Evolutionary conservation across 2,329 filamentous ascomycete genomes (phyloP).

Genomic region (Claviceps fusiformis): DNA sequence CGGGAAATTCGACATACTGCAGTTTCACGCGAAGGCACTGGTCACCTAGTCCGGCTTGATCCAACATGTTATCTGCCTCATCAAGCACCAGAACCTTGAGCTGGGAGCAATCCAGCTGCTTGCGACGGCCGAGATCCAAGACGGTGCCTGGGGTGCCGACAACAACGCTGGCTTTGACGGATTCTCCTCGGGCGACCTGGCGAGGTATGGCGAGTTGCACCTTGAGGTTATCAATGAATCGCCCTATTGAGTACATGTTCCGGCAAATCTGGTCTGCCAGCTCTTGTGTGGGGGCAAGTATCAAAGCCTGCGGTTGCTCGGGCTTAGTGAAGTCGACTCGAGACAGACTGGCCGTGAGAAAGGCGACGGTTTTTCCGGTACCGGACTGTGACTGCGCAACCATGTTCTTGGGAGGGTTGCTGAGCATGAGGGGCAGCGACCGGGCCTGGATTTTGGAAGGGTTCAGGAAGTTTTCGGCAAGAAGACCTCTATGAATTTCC

Average conservation of each 20-base stretch:
- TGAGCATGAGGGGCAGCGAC: slow-evolving; percentile 77
- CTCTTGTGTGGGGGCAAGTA: slow-evolving; percentile 86
- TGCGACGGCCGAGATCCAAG: slow-evolving; percentile 69
- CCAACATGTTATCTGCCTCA: slow-evolving; percentile 98
- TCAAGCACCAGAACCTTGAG: slow-evolving; percentile 82
- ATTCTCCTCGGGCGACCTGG: slow-evolving; percentile 51
- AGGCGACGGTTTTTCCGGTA: slow-evolving; percentile 94
- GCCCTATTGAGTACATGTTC: slow-evolving; percentile 71
- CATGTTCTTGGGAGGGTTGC: slow-evolving; percentile 80
- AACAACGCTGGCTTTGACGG: slow-evolving; percentile 63
- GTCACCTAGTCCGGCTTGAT: slow-evolving; percentile 87
- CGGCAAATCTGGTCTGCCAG: slow-evolving; percentile 86
- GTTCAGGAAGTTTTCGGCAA: slow-evolving; percentile 76
- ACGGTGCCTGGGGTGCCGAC: slow-evolving; percentile 92
- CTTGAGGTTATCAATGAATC: slow-evolving; percentile 62
- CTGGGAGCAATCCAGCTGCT: slow-evolving; percentile 55
- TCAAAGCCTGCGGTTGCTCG: slow-evolving; percentile 67
- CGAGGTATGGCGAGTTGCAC: slow-evolving; percentile 78
- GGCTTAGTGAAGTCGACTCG: slow-evolving; percentile 63
- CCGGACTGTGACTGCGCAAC: slow-evolving; percentile 98
- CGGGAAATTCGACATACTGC: slow-evolving; percentile 30
- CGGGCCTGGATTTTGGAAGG: slow-evolving; percentile 97
- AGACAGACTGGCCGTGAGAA: slow-evolving; percentile 81
- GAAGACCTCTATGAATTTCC: slow-evolving; percentile 61
- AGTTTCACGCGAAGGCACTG: slow-evolving; percentile 82